phyloP scores from a whole-genome alignment of 768 basidiomycete genomes.

The Arthromyces matolae region DNA sequence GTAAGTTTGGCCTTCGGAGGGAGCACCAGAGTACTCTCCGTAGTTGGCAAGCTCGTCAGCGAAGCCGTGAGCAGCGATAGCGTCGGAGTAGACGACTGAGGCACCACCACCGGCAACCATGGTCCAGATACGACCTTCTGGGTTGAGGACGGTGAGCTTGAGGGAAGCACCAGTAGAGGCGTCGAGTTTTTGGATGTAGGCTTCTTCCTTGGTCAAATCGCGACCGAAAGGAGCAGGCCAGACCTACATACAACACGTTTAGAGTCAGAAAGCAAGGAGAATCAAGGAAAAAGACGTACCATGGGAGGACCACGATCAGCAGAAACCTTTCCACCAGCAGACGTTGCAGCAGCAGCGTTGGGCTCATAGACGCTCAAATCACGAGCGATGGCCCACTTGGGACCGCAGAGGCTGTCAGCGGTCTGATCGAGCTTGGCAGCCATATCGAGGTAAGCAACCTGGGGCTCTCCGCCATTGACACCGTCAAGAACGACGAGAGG shows the following conservation, averaged over 20 bases:
- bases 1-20: slow-evolving; percentile 96
- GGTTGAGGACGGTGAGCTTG: slow-evolving; percentile 94
- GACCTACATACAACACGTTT: slow-evolving; percentile 40
- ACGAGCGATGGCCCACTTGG: slow-evolving; percentile 97
- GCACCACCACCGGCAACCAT: slow-evolving; percentile 99
- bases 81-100: slow-evolving; percentile 66
- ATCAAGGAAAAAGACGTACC: slow-evolving; percentile 39
- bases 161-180: slow-evolving; percentile 96
- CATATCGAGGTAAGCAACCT: slow-evolving; percentile 97
- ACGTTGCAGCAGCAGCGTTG: slow-evolving; percentile 2
- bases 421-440: slow-evolving; percentile 99
- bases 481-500: slow-evolving; percentile 92
- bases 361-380: slow-evolving; percentile 74
- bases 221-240: slow-evolving; percentile 97
- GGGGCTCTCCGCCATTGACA: slow-evolving; percentile 59
- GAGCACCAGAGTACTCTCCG: slow-evolving; percentile 98
- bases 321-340: slow-evolving; percentile 53
- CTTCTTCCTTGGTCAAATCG: slow-evolving; percentile 96
- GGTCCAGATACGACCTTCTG: slow-evolving; percentile 96
- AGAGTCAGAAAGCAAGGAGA: neutral
- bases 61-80: slow-evolving; percentile 88
- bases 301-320: slow-evolving; percentile 97
- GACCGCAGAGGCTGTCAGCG: slow-evolving; percentile 95
- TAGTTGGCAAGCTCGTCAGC: slow-evolving; percentile 99
- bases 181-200: slow-evolving; percentile 98